Evolutionary conservation across 2,329 filamentous ascomycete species (phyloP).

Genomic region (Sporothrix globosa): DNA sequence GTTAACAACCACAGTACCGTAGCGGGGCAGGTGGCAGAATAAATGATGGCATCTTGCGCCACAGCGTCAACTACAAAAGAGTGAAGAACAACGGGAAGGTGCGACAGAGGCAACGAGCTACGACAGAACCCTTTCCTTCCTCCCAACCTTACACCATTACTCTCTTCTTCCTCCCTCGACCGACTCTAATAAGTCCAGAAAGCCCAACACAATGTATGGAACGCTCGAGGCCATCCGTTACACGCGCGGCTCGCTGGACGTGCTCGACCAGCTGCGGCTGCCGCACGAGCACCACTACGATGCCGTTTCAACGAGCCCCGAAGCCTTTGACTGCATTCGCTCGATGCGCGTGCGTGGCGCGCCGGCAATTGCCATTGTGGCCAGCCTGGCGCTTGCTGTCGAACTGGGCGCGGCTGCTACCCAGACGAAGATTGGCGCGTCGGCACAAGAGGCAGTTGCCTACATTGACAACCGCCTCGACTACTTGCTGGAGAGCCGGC

Average conservation of each 20-base stretch:
- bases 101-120: neutral
- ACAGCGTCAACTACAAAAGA: neutral
- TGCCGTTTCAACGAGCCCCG: slow-evolving; percentile 67
- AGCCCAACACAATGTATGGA: slow-evolving; percentile 28
- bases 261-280: slow-evolving; percentile 81
- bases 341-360: slow-evolving; percentile 81
- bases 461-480: slow-evolving; percentile 78
- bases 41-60: slow-evolving; percentile 24
- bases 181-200: neutral
- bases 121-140: neutral
- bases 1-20: neutral
- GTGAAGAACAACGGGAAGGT: neutral
- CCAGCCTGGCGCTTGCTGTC: slow-evolving; percentile 82
- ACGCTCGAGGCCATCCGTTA: slow-evolving; percentile 77
- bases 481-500: slow-evolving; percentile 85
- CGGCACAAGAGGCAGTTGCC: slow-evolving; percentile 61
- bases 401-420: slow-evolving; percentile 64
- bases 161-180: neutral
- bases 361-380: slow-evolving; percentile 97
- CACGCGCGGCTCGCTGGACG: slow-evolving; percentile 69
- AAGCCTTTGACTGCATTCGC: slow-evolving; percentile 81
- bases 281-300: slow-evolving; percentile 82
- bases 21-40: slow-evolving; percentile 31
- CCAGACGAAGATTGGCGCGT: slow-evolving; percentile 40
- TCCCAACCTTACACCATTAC: neutral